Percentiles rank a stretch among this genome's conserved stretches.
These are phyloP conservation scores for Fraxinus nigra DNA, from an alignment of 305 asterid genomes.

Conservation along the genomic window DNA sequence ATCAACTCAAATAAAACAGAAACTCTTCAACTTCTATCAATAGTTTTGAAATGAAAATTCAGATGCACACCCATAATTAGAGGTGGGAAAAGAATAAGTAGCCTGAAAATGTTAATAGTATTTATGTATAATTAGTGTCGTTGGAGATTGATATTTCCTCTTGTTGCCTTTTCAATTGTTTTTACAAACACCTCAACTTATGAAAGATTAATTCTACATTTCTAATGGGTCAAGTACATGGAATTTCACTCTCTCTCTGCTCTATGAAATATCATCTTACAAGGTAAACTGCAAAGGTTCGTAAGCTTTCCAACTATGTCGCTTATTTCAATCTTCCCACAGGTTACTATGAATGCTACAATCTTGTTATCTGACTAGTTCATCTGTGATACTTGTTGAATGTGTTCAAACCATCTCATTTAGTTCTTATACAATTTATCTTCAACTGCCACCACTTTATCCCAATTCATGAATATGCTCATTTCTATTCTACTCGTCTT, in stretches of 20 bases:
- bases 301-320: neutral
- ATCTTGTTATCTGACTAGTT: neutral
- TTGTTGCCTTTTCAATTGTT: neutral
- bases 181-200: neutral
- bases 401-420: neutral
- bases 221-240: neutral
- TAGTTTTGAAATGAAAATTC: neutral
- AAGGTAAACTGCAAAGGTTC: neutral
- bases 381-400: neutral
- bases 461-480: neutral
- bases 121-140: neutral
- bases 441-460: neutral
- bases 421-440: neutral
- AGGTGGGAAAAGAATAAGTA: neutral
- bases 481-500: neutral
- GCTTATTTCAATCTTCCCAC: neutral
- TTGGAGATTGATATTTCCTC: neutral
- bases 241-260: neutral
- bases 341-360: neutral
- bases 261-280: neutral
- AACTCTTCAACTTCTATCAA: neutral
- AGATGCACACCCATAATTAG: neutral
- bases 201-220: neutral
- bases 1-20: neutral
- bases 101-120: neutral